Evolutionary conservation across 306 rosid species (phyloP), one percentile per base, ranked within the genome.

Genomic region (Mimosa bimucronata): DNA sequence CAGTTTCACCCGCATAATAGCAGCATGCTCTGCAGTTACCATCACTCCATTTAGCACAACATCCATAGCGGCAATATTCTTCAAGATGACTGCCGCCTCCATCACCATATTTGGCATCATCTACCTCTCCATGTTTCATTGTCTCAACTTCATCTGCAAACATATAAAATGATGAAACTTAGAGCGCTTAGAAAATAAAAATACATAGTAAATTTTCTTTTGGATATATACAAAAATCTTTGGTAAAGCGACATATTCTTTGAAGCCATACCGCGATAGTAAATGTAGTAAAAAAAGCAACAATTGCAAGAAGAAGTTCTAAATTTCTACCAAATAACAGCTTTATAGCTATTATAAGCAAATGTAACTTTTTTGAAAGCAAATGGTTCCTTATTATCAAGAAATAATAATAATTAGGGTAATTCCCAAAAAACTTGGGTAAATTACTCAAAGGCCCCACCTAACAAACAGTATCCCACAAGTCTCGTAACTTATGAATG

Each of bases 21-120:
- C 97, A 88, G 80, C 97, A 88, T 84, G 84, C 60, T 45, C 37
- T 10, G 68, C 94, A 81, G 2, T 70, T 73, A 14, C 72, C n/a
- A n/a, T n/a, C n/a, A n/a, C n/a, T n/a, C n/a, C n/a, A n/a, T n/a
- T n/a, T n/a, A n/a, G n/a, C 71, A 66, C 94, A 88, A 34, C 95
- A 81, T 2, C 90, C 88, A 65, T 86, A 23, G 15, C 82, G 45
- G 80, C 97, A 85, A 2, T 82, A 30, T 2, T 86, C 80, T 6
- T 83, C 52, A 5, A 5, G 82, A n/a, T 57, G 1, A 34, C 70
- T 44, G 4, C 70, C 68, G 10, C 69, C 42, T 2, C 46, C 46
- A 0, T 16, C 16, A 0, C 89, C 81, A 11, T 7, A 41, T 1
- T 75, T 65, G 0, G 18, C 58, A 0, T 48, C 13, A 0, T 69